Evolutionary conservation across 352 stramenopile species (phyloP), one percentile per base, ranked within the genome.

Genomic region (Peronospora destructor): DNA sequence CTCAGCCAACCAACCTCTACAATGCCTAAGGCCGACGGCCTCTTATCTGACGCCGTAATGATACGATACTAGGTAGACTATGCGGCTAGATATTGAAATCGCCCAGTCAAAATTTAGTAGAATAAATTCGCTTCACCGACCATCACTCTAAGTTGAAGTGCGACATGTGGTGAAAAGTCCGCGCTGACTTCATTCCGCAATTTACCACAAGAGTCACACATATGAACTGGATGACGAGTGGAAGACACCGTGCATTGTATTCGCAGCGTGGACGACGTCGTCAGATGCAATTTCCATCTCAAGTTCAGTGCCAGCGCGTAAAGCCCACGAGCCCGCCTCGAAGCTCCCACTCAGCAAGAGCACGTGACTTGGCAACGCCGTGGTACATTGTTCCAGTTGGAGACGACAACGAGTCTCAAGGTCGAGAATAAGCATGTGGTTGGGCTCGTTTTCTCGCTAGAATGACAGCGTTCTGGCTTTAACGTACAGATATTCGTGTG

Each of bases 141-240:
- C 51, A 65, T 65, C 57, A 65, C 51, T 65, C 52, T n/a, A 44
- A 45, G 45, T 64, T 64, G 45, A 64, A 64, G 56, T 59, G 29
- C 28, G 23, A 47, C 37, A 45, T 12, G 29, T 36, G 2, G 6
- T 32, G 17, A 13, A 34, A 30, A 48, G 10, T 37, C 28, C 42
- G 25, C 42, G 28, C 19, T 21, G 12, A 14, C 38, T 25, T 49
- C 59, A 68, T 59, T 63, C 47, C 45, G 44, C 59, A 67, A 40
- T 57, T 64, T 64, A 38, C 48, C 30, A 32, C 40, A 41, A 40
- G 23, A n/a, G n/a, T 17, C 33, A 49, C 38, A 30, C 40, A 30
- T 13, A 85, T 85, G 74, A 85, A 85, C 58, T 85, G 74, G 74
- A 85, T 82, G 74, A 82, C 74, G 37, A 81, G 71, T 37, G 66